Percentiles rank a stretch among this genome's conserved stretches.
phyloP scores from a whole-genome alignment of 148 eudicot genomes.

The Cornus kousa region DNA sequence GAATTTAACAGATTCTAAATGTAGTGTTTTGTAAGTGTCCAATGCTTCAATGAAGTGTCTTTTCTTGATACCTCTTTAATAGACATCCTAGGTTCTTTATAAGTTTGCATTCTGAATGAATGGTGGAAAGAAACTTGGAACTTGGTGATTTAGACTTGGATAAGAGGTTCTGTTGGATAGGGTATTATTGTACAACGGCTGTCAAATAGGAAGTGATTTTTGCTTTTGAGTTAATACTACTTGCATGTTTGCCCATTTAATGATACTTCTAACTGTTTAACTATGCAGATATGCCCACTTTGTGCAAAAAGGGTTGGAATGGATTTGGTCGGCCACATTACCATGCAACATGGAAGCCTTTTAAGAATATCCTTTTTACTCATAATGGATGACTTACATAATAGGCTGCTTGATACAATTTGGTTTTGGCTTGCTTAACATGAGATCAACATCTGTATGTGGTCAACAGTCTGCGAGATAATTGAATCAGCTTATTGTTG shows the following conservation, averaged over 20 bases:
- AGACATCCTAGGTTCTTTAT: neutral
- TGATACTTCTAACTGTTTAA: neutral
- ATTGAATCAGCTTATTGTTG: neutral
- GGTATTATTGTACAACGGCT: neutral
- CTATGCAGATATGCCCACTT: slow-evolving; percentile 80
- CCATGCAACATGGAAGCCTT: slow-evolving; percentile 79
- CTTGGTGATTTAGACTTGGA: neutral
- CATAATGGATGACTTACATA: neutral
- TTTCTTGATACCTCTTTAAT: neutral
- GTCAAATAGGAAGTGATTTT: neutral
- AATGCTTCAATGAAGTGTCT: neutral
- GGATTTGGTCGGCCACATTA: slow-evolving; percentile 81
- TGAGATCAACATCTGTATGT: neutral
- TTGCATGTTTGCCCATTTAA: neutral
- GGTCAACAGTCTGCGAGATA: neutral
- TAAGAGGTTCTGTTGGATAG: neutral
- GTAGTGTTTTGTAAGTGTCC: neutral
- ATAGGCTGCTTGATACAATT: neutral
- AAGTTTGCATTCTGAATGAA: neutral
- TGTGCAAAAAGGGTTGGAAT: slow-evolving; percentile 81
- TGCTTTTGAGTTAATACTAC: neutral
- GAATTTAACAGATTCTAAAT: too few relatives aligned
- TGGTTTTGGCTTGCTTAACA: neutral
- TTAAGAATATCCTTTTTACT: slow-evolving; percentile 83
- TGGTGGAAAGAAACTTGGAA: neutral